These are phyloP conservation scores for Hypoxylon sp. DNA, from an alignment of 2,329 filamentous ascomycete genomes.

Conservation along the genomic window DNA sequence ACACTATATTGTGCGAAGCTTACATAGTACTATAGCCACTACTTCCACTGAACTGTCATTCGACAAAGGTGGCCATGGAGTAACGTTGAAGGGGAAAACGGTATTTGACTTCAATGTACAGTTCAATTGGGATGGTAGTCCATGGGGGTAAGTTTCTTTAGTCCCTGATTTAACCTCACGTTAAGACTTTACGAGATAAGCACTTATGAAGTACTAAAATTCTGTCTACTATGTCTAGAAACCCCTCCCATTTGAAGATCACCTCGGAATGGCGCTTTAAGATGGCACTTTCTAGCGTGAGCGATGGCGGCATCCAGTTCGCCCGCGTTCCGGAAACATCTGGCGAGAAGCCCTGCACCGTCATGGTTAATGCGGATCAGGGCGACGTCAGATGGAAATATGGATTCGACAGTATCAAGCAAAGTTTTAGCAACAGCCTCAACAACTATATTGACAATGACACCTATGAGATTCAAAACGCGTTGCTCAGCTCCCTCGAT, in stretches of 20 bases:
- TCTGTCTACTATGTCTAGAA: neutral
- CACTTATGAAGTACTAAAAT: neutral
- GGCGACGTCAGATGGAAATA: neutral
- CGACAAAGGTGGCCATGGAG: neutral
- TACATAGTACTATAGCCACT: neutral
- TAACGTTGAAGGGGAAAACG: neutral
- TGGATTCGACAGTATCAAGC: neutral
- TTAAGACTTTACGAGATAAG: neutral
- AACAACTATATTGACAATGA: neutral
- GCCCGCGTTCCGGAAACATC: neutral
- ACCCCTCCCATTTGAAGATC: neutral
- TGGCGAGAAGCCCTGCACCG: neutral
- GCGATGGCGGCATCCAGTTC: neutral
- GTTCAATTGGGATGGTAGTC: neutral
- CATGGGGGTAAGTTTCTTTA: neutral
- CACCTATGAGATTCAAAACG: neutral
- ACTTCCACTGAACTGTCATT: neutral
- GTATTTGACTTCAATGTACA: slow-evolving; percentile 1
- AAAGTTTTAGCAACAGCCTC: neutral
- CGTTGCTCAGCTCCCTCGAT: neutral
- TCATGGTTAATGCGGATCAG: neutral
- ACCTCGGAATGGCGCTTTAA: slow-evolving; percentile 4
- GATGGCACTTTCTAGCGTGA: neutral
- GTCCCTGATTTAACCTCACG: neutral
- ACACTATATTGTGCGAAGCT: neutral